Evolutionary conservation across 768 basidiomycete species (phyloP).

Genomic region (Kwoniella botswanensis): DNA sequence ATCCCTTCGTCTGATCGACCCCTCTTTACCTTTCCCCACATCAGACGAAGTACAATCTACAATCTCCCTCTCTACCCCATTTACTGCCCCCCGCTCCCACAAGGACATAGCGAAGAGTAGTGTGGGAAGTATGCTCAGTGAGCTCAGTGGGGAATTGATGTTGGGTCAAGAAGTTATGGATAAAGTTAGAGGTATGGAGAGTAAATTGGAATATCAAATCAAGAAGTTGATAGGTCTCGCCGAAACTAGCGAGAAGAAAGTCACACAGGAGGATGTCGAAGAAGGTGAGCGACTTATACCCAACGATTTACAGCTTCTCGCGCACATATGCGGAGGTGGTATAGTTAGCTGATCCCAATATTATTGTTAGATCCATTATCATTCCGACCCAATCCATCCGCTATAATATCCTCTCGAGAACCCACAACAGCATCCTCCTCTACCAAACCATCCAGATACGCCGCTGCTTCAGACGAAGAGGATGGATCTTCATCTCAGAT

Average conservation of each 20-base stretch:
- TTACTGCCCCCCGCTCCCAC: conserved; percentile 15
- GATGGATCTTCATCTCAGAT: conserved; percentile 36
- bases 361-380: conserved; percentile 76
- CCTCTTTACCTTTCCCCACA: conserved; percentile 10
- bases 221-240: conserved; percentile 86
- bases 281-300: conserved; percentile 65
- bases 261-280: conserved; percentile 59
- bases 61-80: conserved; percentile 16
- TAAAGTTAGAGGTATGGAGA: conserved; percentile 82
- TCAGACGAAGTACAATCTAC: conserved; percentile 18
- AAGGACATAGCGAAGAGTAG: not conserved
- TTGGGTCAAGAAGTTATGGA: conserved; percentile 83
- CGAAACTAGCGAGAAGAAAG: conserved; percentile 60
- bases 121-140: conserved; percentile 50
- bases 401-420: conserved; percentile 62
- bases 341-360: conserved; percentile 19
- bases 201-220: conserved; percentile 90
- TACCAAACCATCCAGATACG: conserved; percentile 33
- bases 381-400: conserved; percentile 87
- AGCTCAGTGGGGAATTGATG: conserved; percentile 78
- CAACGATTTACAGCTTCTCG: not conserved
- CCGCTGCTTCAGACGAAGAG: conserved; percentile 26
- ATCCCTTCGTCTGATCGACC: conserved; percentile 33
- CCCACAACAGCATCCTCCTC: not conserved
- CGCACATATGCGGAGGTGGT: no score